These are phyloP conservation scores for Astragalus membranaceus DNA, from an alignment of 306 rosid species.

Conservation along the genomic window DNA sequence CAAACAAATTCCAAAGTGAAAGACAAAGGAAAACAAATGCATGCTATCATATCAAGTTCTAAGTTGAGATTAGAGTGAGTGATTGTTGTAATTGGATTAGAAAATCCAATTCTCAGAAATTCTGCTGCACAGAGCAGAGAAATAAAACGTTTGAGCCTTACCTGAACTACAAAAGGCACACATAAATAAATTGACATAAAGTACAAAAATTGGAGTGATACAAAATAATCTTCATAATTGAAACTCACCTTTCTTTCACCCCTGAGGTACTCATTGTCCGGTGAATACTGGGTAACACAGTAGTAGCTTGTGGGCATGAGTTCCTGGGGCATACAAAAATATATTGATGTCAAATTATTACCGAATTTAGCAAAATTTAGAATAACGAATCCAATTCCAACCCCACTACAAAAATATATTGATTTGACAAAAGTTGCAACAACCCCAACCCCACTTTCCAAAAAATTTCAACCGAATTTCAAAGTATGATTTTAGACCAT, in stretches of 20 bases:
- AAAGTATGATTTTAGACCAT: background rate
- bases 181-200: background rate
- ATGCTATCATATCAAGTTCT: background rate
- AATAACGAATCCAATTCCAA: background rate
- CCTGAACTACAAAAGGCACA: background rate
- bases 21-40: background rate
- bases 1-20: too few species aligned
- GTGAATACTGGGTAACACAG: constrained; percentile 38
- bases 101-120: background rate
- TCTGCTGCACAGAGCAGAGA: background rate
- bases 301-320: constrained; percentile 46
- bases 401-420: too few species aligned
- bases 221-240: background rate
- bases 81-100: background rate
- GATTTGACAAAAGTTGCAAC: background rate
- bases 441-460: background rate
- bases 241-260: constrained; percentile 53
- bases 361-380: background rate
- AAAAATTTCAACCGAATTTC: too few species aligned
- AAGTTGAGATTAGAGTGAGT: background rate
- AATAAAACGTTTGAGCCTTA: background rate
- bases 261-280: constrained; percentile 64
- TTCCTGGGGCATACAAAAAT: constrained; percentile 29
- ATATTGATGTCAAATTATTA: background rate
- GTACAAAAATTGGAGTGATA: background rate